Evolutionary conservation across 169 alveolate species (phyloP), one percentile per base, ranked within the genome.

Genomic region (Sarcocystis neurona): DNA sequence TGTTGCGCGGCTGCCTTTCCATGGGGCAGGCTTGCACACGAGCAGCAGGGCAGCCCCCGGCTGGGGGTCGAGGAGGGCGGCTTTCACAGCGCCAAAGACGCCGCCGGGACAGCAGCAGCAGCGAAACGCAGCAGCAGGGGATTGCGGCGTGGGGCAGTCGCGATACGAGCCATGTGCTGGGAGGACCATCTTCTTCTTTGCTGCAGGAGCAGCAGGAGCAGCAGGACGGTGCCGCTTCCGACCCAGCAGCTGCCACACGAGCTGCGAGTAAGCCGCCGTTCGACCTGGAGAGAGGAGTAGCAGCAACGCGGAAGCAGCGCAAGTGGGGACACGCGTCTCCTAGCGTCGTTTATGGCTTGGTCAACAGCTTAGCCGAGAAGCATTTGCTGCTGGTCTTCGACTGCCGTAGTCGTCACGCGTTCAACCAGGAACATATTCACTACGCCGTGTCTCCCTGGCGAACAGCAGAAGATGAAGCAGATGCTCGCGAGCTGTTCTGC

Each of bases 391-490:
- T 72, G n/a, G 80, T 72, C 32, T 72, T 72, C 27, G 80, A 72
- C 80, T 72, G 80, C 53, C 18, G 80, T 23, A 30, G 20, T 1
- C 15, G 80, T 4, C 56, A 43, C 18, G 32, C 18, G 20, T 39
- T 15, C 53, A 37, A 72, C 34, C 56, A 3, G 37, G 23, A 39
- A 10, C 80, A 72, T 39, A 47, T 72, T 32, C 80, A 72, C 80
- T 72, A 72, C 53, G 80, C 56, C 39, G 27, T 72, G 34, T 72
- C 44, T 37, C 80, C 80, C 18, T 72, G 80, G 80, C 50, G 80
- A 39, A 27, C 34, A 3, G n/a, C 56, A 8, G 27, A 34, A 5
- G 80, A 72, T 53, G 80, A 10, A 30, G 80, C 80, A 4, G 56
- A 1, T 30, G 80, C 44, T 0, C 80, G 34, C 48, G 39, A 72